Percentiles rank a stretch among this genome's conserved stretches.
Evolutionary conservation across 202 grass and related monocot genomes (phyloP).

Genomic region (Dendrocalamus latiflorus): DNA sequence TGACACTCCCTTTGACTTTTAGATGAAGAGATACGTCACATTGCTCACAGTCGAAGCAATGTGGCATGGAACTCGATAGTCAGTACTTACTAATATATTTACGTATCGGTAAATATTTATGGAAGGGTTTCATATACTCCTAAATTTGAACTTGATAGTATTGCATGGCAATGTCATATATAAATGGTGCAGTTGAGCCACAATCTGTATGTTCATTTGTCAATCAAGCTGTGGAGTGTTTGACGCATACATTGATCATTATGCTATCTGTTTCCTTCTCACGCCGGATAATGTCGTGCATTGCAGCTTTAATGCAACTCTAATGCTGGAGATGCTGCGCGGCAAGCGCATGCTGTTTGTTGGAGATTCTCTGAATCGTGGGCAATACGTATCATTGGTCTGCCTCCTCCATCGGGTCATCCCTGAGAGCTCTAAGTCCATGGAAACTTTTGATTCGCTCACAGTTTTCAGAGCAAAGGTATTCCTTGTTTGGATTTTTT

Average conservation of each 20-base stretch:
- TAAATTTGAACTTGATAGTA: background rate
- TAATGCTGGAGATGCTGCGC: slow-evolving; percentile 85
- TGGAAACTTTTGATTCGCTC: slow-evolving; percentile 81
- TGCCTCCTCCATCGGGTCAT: slow-evolving; percentile 79
- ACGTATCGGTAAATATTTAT: background rate
- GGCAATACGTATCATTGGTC: slow-evolving; percentile 84
- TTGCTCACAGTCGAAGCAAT: background rate
- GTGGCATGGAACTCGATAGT: background rate
- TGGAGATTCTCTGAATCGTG: slow-evolving; percentile 86
- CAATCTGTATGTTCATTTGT: background rate
- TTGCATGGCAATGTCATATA: background rate
- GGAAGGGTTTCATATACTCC: background rate
- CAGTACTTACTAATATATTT: background rate
- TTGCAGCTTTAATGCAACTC: slow-evolving; percentile 81
- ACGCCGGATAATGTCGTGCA: background rate
- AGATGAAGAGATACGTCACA: background rate
- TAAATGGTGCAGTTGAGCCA: background rate
- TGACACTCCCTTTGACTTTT: background rate
- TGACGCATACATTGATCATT: background rate
- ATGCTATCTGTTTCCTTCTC: background rate
- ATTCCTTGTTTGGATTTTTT: background rate
- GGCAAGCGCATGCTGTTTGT: slow-evolving; percentile 91
- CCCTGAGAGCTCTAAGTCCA: slow-evolving; percentile 64
- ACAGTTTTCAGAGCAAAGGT: slow-evolving; percentile 96
- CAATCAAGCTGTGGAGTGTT: background rate